These are phyloP conservation scores for Metarhizium rileyi DNA, from an alignment of 2,329 filamentous ascomycete species.

Conservation along the genomic window DNA sequence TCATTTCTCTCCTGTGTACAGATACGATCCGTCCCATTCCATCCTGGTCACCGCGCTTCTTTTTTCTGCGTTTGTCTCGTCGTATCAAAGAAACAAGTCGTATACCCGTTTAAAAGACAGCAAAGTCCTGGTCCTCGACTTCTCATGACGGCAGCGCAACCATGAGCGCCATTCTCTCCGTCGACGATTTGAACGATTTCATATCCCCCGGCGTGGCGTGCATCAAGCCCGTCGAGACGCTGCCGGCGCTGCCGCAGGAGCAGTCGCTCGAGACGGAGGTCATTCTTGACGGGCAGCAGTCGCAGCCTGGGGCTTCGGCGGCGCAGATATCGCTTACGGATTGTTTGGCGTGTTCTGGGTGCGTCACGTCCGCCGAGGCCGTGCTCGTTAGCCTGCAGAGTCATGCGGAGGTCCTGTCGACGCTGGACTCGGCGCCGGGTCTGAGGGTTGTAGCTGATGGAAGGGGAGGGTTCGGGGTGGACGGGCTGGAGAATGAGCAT, in stretches of 20 bases:
- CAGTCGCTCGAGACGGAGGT: constrained; percentile 60
- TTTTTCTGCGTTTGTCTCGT: too few relatives aligned
- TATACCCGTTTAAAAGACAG: neutral
- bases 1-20: too few relatives aligned
- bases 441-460: constrained; percentile 26
- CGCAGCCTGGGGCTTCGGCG: constrained; percentile 46
- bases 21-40: too few relatives aligned
- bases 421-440: constrained; percentile 59
- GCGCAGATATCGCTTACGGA: constrained; percentile 94
- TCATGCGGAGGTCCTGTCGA: constrained; percentile 79
- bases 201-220: constrained; percentile 96
- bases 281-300: constrained; percentile 76
- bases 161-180: constrained; percentile 96
- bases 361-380: constrained; percentile 93
- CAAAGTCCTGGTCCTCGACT: neutral
- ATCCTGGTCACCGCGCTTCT: too few relatives aligned
- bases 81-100: too few relatives aligned
- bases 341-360: constrained; percentile 94
- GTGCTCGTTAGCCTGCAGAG: constrained; percentile 94
- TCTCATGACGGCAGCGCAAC: constrained; percentile 8
- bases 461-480: constrained; percentile 28
- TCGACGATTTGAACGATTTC: constrained; percentile 97
- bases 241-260: constrained; percentile 47
- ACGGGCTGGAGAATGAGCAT: constrained; percentile 47
- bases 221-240: constrained; percentile 92